Base-by-base conservation (phyloP, 2,329 filamentous ascomycete species). In the Colletotrichum gigasporum region DNA sequence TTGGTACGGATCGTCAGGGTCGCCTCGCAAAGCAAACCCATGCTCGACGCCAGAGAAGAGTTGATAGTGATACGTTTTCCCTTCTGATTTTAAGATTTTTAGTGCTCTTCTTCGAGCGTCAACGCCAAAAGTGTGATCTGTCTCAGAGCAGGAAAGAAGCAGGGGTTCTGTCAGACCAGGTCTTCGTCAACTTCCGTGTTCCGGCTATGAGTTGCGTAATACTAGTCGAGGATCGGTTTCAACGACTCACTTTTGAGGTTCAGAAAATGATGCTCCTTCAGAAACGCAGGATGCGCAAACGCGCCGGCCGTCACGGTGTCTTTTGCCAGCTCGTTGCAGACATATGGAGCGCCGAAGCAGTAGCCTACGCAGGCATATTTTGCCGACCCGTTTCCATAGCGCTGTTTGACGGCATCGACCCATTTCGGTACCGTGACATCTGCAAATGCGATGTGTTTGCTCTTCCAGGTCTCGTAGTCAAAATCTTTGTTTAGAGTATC, bases 21-120 rank as follows among this genome's bases (percentile, higher is more conserved):
- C 85, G 3, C 79, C 83, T 55, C 87, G 82, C 10, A 88, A 82
- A n/a, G 86, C 86, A 71, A 91, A 91, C 0, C 89, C 88, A 72
- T 91, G 89, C 66, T 80, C 75, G 20, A 90, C 86, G 35, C 83
- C 83, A 30, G 81, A 82, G 78, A 87, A 91, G 20, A 92, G 76
- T 72, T 84, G 87, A 67, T 90, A 80, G 71, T 91, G 87, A 74
- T 87, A 91, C 2, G 83, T 69, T 67, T 78, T 80, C 35, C 75
- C 72, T 28, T 71, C 70, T 24, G 71, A 71, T 39, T 76, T 73
- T 54, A 84, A 68, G 32, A 82, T 78, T 24, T 82, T 79, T 2
- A 82, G 44, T 8, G 42, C 42, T 28, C 42, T 12, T n/a, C 42
- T 24, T 10, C 42, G 42, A 28, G 22, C 24, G 24, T 12, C 12